Percentiles rank a stretch among this genome's conserved stretches.
Conservation (phyloP, 441 rosid genomes). For the Lepidium campestre region DNA sequence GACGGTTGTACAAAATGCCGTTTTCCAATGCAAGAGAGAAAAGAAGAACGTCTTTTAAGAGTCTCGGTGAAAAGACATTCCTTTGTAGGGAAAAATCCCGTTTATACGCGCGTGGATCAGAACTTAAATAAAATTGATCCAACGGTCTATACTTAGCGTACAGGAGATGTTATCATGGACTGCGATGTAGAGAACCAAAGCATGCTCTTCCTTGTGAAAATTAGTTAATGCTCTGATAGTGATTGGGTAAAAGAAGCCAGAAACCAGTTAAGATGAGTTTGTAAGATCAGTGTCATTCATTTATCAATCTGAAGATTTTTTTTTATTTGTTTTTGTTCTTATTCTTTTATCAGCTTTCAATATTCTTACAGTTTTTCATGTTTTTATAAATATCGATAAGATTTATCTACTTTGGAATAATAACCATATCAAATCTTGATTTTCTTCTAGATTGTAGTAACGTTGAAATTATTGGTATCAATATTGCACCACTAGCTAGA, state of each 20-base stretch:
- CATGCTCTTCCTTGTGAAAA: constrained; percentile 11
- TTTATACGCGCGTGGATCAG: constrained; percentile 11
- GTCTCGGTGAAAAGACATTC: constrained; percentile 23
- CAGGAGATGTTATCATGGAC: neutral
- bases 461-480: neutral
- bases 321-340: neutral
- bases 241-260: neutral
- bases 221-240: constrained; percentile 18
- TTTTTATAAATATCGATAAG: neutral
- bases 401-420: neutral
- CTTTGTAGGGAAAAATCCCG: neutral
- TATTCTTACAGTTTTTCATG: neutral
- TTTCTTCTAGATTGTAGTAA: neutral
- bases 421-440: neutral
- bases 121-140: neutral
- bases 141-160: neutral
- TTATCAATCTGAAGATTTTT: neutral
- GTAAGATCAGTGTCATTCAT: neutral
- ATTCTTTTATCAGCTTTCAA: neutral
- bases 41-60: constrained; percentile 11
- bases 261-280: constrained; percentile 13
- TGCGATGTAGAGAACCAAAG: constrained; percentile 2
- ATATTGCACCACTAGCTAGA: neutral
- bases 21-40: constrained; percentile 21
- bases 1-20: constrained; percentile 23